Percentiles rank a stretch among this genome's conserved stretches.
These are phyloP conservation scores for Telopea speciosissima DNA, from an alignment of 177 flowering plant genomes.

Conservation along the genomic window DNA sequence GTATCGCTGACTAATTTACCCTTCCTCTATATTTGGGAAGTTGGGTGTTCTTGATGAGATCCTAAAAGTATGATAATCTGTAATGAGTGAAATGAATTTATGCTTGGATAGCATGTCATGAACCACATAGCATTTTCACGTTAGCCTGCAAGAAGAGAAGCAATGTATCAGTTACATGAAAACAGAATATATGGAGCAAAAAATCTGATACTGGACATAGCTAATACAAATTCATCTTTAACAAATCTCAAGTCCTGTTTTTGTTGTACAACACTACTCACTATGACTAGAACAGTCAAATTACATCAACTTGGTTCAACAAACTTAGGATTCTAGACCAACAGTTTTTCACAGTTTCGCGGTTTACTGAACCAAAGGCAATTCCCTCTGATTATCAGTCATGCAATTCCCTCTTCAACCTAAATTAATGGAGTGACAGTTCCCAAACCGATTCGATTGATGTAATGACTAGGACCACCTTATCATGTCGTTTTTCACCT, in stretches of 20 bases:
- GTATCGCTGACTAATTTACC: too few relatives aligned
- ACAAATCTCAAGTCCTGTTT: background rate
- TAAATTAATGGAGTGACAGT: too few relatives aligned
- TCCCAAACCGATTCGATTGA: background rate
- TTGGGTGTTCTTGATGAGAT: background rate
- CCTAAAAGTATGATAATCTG: background rate
- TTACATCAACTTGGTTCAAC: too few relatives aligned
- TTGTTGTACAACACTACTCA: too few relatives aligned
- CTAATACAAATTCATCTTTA: background rate
- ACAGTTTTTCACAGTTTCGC: background rate
- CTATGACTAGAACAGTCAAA: too few relatives aligned
- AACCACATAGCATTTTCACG: background rate
- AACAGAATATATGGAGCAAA: background rate
- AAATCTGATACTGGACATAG: background rate
- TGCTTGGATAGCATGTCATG: background rate
- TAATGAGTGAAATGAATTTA: background rate
- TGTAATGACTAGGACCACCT: background rate
- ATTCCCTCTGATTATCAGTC: too few relatives aligned
- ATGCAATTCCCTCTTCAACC: too few relatives aligned
- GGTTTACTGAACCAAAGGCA: background rate
- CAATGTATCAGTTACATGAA: background rate
- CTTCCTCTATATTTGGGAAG: too few relatives aligned
- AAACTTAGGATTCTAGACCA: too few relatives aligned
- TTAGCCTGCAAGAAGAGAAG: background rate
- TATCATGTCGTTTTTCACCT: background rate